These are phyloP conservation scores for Mycena vitilis DNA, from an alignment of 768 basidiomycete genomes.

Conservation along the genomic window DNA sequence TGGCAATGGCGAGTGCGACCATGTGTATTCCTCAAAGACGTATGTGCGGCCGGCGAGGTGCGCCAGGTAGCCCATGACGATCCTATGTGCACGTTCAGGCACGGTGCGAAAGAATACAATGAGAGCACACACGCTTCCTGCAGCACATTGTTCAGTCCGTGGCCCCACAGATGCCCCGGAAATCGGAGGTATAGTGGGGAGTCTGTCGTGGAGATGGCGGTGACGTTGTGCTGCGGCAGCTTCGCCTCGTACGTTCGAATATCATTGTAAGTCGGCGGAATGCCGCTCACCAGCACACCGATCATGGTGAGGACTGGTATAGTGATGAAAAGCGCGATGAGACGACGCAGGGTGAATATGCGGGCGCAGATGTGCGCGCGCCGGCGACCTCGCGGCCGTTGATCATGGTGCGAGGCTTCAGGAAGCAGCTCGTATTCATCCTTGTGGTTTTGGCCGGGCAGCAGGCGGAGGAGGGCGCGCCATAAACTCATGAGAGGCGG, in stretches of 20 bases:
- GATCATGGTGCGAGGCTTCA: slow-evolving; percentile 30
- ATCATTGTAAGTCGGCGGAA: slow-evolving; percentile 54
- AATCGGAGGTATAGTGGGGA: slow-evolving; percentile 57
- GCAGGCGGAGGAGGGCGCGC: slow-evolving; percentile 21
- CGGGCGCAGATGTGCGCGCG: slow-evolving; percentile 29
- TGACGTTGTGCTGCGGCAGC: slow-evolving; percentile 53
- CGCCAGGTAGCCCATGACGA: slow-evolving; percentile 65
- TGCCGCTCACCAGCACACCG: slow-evolving; percentile 48
- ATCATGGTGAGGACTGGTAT: slow-evolving; percentile 41
- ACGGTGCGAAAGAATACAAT: not conserved
- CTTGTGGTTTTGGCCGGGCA: slow-evolving; percentile 13
- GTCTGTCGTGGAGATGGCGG: slow-evolving; percentile 31
- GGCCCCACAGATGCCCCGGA: slow-evolving; percentile 68
- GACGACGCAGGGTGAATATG: slow-evolving; percentile 44
- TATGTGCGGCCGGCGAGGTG: slow-evolving; percentile 62
- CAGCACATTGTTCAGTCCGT: slow-evolving; percentile 71
- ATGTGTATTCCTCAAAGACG: slow-evolving; percentile 73
- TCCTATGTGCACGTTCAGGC: slow-evolving; percentile 40
- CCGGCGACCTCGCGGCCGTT: slow-evolving; percentile 26
- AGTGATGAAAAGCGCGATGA: slow-evolving; percentile 38
- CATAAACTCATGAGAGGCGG: slow-evolving; percentile 27
- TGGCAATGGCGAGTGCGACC: slow-evolving; percentile 65
- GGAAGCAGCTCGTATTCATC: slow-evolving; percentile 34
- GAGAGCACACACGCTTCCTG: slow-evolving; percentile 65
- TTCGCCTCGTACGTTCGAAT: slow-evolving; percentile 48